Conservation (phyloP, 2,329 filamentous ascomycete genomes). For the Bisporella sp. region DNA sequence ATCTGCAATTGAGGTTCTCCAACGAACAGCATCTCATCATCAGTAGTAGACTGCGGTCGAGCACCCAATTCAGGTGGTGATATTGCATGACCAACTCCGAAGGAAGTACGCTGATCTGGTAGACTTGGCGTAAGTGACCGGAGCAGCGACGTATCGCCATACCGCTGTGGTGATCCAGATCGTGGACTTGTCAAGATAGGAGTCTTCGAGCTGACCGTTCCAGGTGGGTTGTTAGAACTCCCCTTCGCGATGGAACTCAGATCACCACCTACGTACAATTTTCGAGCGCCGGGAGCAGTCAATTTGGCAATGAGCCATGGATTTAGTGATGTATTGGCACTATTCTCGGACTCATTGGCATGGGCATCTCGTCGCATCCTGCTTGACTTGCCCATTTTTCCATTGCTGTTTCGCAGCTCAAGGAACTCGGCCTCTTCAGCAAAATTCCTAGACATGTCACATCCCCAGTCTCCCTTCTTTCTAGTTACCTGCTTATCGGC, state of each 20-base stretch:
- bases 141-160: background rate
- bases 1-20: conserved; percentile 4
- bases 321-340: conserved; percentile 21
- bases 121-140: background rate
- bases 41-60: background rate
- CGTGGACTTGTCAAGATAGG: background rate
- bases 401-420: background rate
- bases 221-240: no score
- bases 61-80: background rate
- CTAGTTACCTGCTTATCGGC: no score
- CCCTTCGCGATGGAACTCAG: background rate
- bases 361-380: background rate
- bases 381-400: background rate
- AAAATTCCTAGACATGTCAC: conserved; percentile 40
- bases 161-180: background rate
- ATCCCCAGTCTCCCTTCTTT: conserved; percentile 24
- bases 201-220: no score
- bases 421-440: conserved; percentile 34
- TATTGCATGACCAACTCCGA: background rate
- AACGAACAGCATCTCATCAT: background rate
- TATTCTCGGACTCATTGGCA: background rate
- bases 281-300: conserved; percentile 16
- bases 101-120: background rate
- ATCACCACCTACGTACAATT: background rate
- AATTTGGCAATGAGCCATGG: conserved; percentile 35